Base-by-base conservation (phyloP, 176 grass and related monocot genomes). In the Musa troglodytarum region DNA sequence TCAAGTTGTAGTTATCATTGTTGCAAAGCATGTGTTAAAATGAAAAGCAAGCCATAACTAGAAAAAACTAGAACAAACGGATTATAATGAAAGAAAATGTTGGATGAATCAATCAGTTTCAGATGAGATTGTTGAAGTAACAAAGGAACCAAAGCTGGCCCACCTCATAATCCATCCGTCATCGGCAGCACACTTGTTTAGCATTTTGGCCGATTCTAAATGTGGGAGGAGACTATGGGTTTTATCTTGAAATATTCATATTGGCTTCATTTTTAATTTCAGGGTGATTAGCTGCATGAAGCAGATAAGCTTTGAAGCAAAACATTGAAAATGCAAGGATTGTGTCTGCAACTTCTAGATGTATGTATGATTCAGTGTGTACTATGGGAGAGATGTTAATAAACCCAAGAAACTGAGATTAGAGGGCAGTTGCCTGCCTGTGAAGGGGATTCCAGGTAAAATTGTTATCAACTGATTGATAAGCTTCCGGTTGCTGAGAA, bases 281-380 rank as follows among this genome's bases (percentile, higher is more conserved):
- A 70, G 68, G 68, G 16, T 20, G 68, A 70, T 51, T 52, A 52
- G 20, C 43, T 50, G 34, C 68, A 52, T 8, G 8, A 50, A 51
- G 11, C 3, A 49, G 68, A 20, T 9, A 13, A 19, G 10, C 20
- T 20, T 70, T 14, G 16, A 19, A 51, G 17, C 49, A 50, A 50
- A 52, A 17, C 49, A 26, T 65, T 65, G 23, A 10, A 10, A 26
- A 11, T n/a, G 19, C 34, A 70, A 9, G 49, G n/a, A 70, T 15
- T 70, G 19, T 1, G 9, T 49, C 14, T n/a, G 8, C 1, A 5
- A 70, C 10, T 19, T 51, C n/a, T 70, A 19, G 43, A 51, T 70
- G 43, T 20, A 52, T 70, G 68, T 70, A 51, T 50, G 68, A 70
- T 70, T 70, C 68, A 70, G 49, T 70, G 68, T 70, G 68, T 10